Base-by-base conservation (phyloP, 768 basidiomycete species). In the Suillus subalutaceus region DNA sequence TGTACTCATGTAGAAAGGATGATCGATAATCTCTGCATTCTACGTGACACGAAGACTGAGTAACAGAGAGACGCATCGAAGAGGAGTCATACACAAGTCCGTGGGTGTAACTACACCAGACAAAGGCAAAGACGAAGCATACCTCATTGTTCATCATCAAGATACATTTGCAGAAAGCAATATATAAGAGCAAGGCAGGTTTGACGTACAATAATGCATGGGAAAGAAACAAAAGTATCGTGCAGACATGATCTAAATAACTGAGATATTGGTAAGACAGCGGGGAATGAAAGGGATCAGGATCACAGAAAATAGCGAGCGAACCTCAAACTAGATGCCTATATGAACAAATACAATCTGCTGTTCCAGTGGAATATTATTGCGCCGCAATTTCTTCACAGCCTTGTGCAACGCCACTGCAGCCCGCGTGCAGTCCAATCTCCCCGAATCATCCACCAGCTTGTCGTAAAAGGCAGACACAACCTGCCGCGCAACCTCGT, bases 401-500 rank as follows among this genome's bases (percentile, higher is more conserved):
- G 62, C 62, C 37, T 35, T 46, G 12, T 60, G 30, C 23, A 63
- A 58, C 2, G 53, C 62, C 6, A 59, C n/a, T 2, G 53, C 53
- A 10, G 53, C 62, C 4, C 26, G 62, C 7, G 30, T 62, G 26
- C 62, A 43, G n/a, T 62, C 61, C 44, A 43, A 55, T 23, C 46
- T 20, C 18, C 41, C 60, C 1, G 60, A 52, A 4, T 37, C 35
- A 52, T 56, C 50, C 2, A 63, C 18, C 23, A 63, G 10, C 4
- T 62, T 61, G 3, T 6, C 8, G 16, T 63, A 63, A 30, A 63
- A 63, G 4, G 43, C 23, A 12, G 63, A 63, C 9, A 62, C 57
- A 12, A 63, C 37, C 23, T 56, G 56, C 2, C 10, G 50, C 38
- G 66, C 72, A 52, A 65, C 65, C 20, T 44, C 60, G 38, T 73